Conservation (phyloP, 192 early-diverging fungal genomes). For the Entophlyctis helioformis region DNA sequence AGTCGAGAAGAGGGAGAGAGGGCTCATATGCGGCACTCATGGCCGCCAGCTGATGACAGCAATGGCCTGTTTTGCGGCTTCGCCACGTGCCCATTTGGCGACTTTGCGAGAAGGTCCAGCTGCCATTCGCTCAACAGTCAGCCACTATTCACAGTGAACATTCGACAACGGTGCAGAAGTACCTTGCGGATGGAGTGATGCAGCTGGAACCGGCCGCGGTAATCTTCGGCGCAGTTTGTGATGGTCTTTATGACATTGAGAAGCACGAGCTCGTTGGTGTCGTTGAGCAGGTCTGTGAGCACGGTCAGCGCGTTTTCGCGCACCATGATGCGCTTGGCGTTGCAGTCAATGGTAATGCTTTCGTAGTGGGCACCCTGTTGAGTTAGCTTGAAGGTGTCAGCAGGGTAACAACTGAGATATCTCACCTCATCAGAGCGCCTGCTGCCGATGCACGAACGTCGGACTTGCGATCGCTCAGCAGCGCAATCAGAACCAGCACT, state of each 20-base stretch:
- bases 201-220: conserved; percentile 42
- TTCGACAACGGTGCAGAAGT: not conserved
- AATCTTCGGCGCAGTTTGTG: conserved; percentile 46
- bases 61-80: conserved; percentile 31
- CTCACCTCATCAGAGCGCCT: conserved; percentile 38
- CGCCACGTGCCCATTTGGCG: conserved; percentile 22
- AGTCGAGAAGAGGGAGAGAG: no score
- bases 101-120: conserved; percentile 20
- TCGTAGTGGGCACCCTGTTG: no score
- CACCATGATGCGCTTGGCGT: conserved; percentile 37
- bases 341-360: conserved; percentile 40
- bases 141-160: not conserved
- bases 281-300: conserved; percentile 29
- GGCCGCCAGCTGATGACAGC: conserved; percentile 45
- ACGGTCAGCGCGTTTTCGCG: conserved; percentile 19
- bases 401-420: no score
- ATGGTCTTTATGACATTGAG: conserved; percentile 40
- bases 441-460: conserved; percentile 35
- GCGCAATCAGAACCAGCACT: conserved; percentile 17
- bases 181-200: conserved; percentile 35
- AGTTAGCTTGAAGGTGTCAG: no score
- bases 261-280: conserved; percentile 30
- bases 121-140: conserved; percentile 3
- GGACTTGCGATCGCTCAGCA: conserved; percentile 23
- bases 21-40: conserved; percentile 13